A percentile compares a stretch with the other conserved stretches of the same genome.
phyloP scores from a whole-genome alignment of 1,139 yeast species.

The Ogataea hybrid region DNA sequence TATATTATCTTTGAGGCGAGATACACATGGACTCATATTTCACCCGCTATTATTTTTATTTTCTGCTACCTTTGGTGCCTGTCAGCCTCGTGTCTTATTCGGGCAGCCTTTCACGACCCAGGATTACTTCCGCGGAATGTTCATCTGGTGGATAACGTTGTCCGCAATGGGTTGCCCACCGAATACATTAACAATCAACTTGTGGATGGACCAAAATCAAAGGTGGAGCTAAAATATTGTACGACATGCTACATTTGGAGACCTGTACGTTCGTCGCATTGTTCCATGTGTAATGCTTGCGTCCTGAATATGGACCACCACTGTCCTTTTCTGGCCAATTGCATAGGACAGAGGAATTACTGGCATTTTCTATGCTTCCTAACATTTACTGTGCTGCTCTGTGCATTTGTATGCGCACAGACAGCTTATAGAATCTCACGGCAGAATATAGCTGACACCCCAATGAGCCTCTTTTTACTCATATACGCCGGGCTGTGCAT shows the following conservation, averaged over 20 bases:
- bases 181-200: slow-evolving; percentile 61
- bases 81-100: slow-evolving; percentile 46
- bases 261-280: slow-evolving; percentile 71
- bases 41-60: slow-evolving; percentile 57
- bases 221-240: slow-evolving; percentile 41
- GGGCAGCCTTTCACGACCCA: slow-evolving; percentile 63
- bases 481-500: slow-evolving; percentile 44
- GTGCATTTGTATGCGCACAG: slow-evolving; percentile 29
- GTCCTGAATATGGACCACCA: slow-evolving; percentile 69
- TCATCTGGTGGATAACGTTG: slow-evolving; percentile 47
- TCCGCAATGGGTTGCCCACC: slow-evolving; percentile 44
- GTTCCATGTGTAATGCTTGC: slow-evolving; percentile 66
- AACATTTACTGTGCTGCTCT: slow-evolving; percentile 30
- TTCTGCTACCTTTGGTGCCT: slow-evolving; percentile 59
- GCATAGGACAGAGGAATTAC: slow-evolving; percentile 74
- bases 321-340: slow-evolving; percentile 76
- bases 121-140: slow-evolving; percentile 71
- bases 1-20: slow-evolving; percentile 49
- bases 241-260: slow-evolving; percentile 63
- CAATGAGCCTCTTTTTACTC: slow-evolving; percentile 47
- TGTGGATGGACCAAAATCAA: slow-evolving; percentile 43
- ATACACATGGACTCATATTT: slow-evolving; percentile 57
- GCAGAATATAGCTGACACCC: slow-evolving; percentile 36
- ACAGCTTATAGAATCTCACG: slow-evolving; percentile 15
- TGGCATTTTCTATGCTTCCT: slow-evolving; percentile 51